Evolutionary conservation across 805 yeast genomes (phyloP).

Genomic region (Metschnikowia anglica): DNA sequence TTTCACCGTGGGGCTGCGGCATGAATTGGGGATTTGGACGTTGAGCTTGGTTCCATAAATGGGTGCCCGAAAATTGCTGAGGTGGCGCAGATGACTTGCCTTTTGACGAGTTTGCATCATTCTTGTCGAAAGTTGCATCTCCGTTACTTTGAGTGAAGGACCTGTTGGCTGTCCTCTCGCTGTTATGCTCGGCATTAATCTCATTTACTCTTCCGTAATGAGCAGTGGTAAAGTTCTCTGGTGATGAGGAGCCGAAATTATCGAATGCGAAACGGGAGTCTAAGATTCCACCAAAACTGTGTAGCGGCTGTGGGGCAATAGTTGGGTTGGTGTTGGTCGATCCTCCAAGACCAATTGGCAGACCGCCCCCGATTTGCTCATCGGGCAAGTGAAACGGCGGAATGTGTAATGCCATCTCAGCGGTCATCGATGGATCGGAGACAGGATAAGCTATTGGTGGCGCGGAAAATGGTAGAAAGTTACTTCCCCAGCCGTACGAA

Average conservation of each 20-base stretch:
- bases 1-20: constrained; percentile 1
- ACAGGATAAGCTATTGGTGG: constrained; percentile 34
- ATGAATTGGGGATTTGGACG: constrained; percentile 6
- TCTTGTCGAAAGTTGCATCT: constrained; percentile 1
- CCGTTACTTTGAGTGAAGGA: background rate
- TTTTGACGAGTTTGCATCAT: background rate
- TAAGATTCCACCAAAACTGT: constrained; percentile 25
- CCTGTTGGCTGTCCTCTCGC: background rate
- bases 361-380: constrained; percentile 12
- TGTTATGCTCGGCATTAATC: background rate
- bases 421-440: constrained; percentile 15
- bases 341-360: constrained; percentile 4
- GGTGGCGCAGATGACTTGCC: constrained; percentile 7
- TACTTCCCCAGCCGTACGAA: constrained; percentile 35
- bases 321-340: background rate
- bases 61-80: constrained; percentile 8
- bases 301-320: constrained; percentile 20
- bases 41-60: constrained; percentile 22
- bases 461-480: constrained; percentile 36
- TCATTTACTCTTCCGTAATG: background rate
- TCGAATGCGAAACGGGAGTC: constrained; percentile 19
- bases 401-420: constrained; percentile 22
- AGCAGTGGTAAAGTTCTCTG: background rate
- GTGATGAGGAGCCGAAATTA: constrained; percentile 1
- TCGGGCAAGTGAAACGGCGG: constrained; percentile 30